Conservation (phyloP, 2,329 filamentous ascomycete species). For the Ceratocystis diversiconidia region DNA sequence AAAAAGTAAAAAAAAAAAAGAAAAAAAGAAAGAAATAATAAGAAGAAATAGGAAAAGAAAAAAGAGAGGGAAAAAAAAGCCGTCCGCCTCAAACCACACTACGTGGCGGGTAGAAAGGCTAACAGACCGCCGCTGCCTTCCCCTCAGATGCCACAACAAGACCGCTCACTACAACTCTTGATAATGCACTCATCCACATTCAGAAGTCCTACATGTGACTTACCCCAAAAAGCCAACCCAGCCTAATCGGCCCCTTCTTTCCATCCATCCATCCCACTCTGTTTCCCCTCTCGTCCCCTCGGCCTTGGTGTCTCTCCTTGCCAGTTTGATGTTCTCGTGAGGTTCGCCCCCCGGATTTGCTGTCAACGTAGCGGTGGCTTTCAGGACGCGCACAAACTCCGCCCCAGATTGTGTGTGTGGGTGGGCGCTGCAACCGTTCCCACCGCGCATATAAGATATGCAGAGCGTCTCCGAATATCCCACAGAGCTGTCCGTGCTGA, state of each 20-base stretch:
- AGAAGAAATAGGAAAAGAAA: too few relatives aligned
- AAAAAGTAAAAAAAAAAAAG: too few relatives aligned
- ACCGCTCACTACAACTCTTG: too few relatives aligned
- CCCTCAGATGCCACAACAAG: too few relatives aligned
- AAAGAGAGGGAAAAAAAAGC: too few relatives aligned
- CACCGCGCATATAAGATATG: not conserved
- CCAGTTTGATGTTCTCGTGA: not conserved
- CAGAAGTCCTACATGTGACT: not conserved
- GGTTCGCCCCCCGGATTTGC: not conserved
- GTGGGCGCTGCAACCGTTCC: not conserved
- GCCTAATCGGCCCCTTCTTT: not conserved
- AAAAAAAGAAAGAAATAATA: too few relatives aligned
- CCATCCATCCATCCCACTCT: not conserved
- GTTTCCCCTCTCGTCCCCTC: not conserved
- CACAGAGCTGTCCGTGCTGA: not conserved
- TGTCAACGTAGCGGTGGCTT: not conserved
- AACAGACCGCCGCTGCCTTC: too few relatives aligned
- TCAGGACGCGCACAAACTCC: not conserved
- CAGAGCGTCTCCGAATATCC: not conserved
- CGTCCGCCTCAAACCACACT: too few relatives aligned
- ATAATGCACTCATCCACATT: not conserved
- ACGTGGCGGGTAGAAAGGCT: too few relatives aligned
- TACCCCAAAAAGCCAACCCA: not conserved
- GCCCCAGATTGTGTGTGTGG: not conserved
- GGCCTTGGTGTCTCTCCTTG: not conserved